A percentile compares a stretch with the other conserved stretches of the same genome.
Evolutionary conservation across 2,329 filamentous ascomycete species (phyloP).

Genomic region (Aspergillus sergii): DNA sequence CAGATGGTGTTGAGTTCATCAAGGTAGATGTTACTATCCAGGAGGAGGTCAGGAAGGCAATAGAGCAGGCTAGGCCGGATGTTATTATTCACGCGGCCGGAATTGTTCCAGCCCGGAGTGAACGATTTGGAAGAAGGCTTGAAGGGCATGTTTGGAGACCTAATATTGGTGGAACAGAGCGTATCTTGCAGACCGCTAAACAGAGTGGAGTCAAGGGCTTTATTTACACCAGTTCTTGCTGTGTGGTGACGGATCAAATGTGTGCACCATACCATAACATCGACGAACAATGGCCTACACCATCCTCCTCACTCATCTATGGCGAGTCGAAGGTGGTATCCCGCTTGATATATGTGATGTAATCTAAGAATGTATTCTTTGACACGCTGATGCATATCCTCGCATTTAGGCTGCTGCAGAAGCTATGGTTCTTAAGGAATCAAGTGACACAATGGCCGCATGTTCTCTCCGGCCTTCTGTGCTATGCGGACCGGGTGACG

Average conservation of each 20-base stretch:
- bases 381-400: slow-evolving; percentile 17
- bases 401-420: slow-evolving; percentile 43
- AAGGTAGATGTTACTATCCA: slow-evolving; percentile 38
- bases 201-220: slow-evolving; percentile 51
- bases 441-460: slow-evolving; percentile 36
- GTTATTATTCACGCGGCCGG: slow-evolving; percentile 59
- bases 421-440: slow-evolving; percentile 42
- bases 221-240: slow-evolving; percentile 60
- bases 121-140: slow-evolving; percentile 39
- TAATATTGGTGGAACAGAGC: slow-evolving; percentile 59
- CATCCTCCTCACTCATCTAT: slow-evolving; percentile 44
- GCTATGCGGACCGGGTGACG: slow-evolving; percentile 47
- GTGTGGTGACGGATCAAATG: slow-evolving; percentile 57
- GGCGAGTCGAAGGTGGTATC: slow-evolving; percentile 44
- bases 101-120: slow-evolving; percentile 43
- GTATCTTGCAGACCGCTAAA: slow-evolving; percentile 53
- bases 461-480: slow-evolving; percentile 49
- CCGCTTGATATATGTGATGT: not conserved
- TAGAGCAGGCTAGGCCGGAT: slow-evolving; percentile 48
- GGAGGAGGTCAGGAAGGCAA: slow-evolving; percentile 30
- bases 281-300: slow-evolving; percentile 43
- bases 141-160: slow-evolving; percentile 49
- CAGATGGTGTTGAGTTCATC: slow-evolving; percentile 27
- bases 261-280: slow-evolving; percentile 39
- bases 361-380: slow-evolving; percentile 1